These are phyloP conservation scores for Epicoccum sorghinum DNA, from an alignment of 2,329 filamentous ascomycete genomes.

Conservation along the genomic window DNA sequence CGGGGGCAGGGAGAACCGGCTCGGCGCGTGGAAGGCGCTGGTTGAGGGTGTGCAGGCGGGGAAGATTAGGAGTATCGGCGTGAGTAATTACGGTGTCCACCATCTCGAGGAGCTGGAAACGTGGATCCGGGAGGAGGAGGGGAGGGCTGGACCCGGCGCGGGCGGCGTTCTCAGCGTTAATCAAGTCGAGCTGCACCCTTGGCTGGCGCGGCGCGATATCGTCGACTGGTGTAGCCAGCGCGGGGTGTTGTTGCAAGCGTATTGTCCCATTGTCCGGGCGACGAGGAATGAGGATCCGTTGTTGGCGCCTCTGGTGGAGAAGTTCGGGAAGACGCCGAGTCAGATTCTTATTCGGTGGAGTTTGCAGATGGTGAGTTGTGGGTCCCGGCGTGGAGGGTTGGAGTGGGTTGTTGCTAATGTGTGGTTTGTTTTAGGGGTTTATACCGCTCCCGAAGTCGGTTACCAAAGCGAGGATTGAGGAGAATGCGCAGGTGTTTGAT, in stretches of 20 bases:
- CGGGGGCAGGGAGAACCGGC: constrained; percentile 55
- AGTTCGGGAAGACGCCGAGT: constrained; percentile 63
- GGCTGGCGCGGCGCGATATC: constrained; percentile 81
- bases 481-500: constrained; percentile 65
- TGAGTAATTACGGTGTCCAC: constrained; percentile 62
- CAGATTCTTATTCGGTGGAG: constrained; percentile 68
- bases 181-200: constrained; percentile 85
- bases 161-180: constrained; percentile 79
- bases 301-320: constrained; percentile 58
- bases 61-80: constrained; percentile 60
- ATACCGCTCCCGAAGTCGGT: constrained; percentile 69
- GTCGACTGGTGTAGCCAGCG: constrained; percentile 73
- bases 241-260: constrained; percentile 56
- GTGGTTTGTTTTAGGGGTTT: constrained; percentile 54
- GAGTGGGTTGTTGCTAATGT: neutral
- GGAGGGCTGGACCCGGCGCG: constrained; percentile 66
- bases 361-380: constrained; percentile 42
- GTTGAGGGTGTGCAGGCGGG: constrained; percentile 60
- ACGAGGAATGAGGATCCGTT: constrained; percentile 60
- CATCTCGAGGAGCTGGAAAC: constrained; percentile 61
- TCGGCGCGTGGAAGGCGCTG: constrained; percentile 61
- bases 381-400: too few species aligned
- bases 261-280: constrained; percentile 53
- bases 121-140: constrained; percentile 66
- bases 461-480: constrained; percentile 64